Percentiles rank a stretch among this genome's conserved stretches.
These are phyloP conservation scores for Cutaneotrichosporon cutaneum DNA, from an alignment of 1,284 basidiomycete genomes.

Conservation along the genomic window DNA sequence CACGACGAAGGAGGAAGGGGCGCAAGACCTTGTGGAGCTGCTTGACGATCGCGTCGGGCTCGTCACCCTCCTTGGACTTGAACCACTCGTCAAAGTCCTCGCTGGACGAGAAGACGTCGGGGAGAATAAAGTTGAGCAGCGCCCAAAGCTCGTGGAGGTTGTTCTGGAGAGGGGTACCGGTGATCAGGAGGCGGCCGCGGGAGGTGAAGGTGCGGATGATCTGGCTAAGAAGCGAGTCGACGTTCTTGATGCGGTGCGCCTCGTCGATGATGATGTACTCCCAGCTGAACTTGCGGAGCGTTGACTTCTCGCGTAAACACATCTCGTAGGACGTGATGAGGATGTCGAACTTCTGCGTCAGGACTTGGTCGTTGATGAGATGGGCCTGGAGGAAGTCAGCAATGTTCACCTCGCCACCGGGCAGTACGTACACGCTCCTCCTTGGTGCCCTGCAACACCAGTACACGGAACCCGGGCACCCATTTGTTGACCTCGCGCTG, in stretches of 20 bases:
- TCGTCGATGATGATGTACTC: conserved; percentile 99
- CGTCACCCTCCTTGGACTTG: conserved; percentile 67
- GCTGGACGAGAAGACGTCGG: conserved; percentile 61
- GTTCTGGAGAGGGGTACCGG: conserved; percentile 96
- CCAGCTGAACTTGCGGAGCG: conserved; percentile 92
- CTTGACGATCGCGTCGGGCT: conserved; percentile 87
- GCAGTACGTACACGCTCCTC: conserved; percentile 66
- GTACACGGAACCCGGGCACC: conserved; percentile 84
- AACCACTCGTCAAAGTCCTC: conserved; percentile 77
- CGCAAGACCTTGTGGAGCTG: conserved; percentile 95
- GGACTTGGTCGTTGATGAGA: conserved; percentile 72
- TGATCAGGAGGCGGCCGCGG: conserved; percentile 87
- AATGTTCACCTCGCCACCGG: too few relatives aligned
- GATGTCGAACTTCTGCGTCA: conserved; percentile 89
- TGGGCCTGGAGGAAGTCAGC: conserved; percentile 49
- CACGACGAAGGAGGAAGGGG: conserved; percentile 89
- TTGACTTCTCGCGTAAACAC: conserved; percentile 88
- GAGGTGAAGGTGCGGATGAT: conserved; percentile 91
- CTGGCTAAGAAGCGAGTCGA: conserved; percentile 92
- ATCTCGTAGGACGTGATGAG: conserved; percentile 98
- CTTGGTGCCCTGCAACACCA: conserved; percentile 80
- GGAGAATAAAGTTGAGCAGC: conserved; percentile 90
- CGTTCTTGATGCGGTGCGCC: conserved; percentile 99
- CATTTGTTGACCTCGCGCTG: conserved; percentile 86
- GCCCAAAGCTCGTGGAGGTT: conserved; percentile 97